Evolutionary conservation across 768 basidiomycete genomes (phyloP).

Genomic region (Mycena metata): DNA sequence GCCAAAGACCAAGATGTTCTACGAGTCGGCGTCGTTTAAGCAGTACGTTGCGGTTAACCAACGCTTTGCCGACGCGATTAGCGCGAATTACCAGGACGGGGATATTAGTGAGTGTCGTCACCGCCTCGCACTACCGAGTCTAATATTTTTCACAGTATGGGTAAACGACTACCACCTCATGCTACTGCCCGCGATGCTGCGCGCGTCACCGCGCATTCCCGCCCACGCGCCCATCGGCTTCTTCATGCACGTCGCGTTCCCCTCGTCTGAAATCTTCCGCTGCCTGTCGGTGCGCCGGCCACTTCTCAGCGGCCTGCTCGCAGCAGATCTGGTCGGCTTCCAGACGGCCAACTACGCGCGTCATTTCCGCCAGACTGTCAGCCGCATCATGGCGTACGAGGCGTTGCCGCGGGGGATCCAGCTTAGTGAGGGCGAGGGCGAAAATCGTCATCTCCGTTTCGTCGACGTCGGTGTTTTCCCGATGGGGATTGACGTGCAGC

Average conservation of each 20-base stretch:
- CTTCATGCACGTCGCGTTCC: constrained; percentile 98
- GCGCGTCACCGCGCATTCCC: constrained; percentile 69
- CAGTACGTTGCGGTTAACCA: constrained; percentile 93
- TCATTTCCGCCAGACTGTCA: constrained; percentile 89
- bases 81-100: constrained; percentile 84
- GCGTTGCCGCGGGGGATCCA: constrained; percentile 89
- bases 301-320: constrained; percentile 90
- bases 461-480: constrained; percentile 92
- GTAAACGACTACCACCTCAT: constrained; percentile 98
- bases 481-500: constrained; percentile 87
- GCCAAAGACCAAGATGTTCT: constrained; percentile 85
- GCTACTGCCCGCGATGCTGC: constrained; percentile 89
- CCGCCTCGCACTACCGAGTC: constrained; percentile 3
- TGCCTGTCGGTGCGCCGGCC: constrained; percentile 85
- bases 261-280: constrained; percentile 94
- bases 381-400: constrained; percentile 83
- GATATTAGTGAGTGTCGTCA: constrained; percentile 72
- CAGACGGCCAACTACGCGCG: constrained; percentile 88
- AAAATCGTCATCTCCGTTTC: constrained; percentile 65
- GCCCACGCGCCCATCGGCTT: constrained; percentile 82
- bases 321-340: constrained; percentile 93
- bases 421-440: constrained; percentile 55
- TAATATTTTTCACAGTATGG: constrained; percentile 62
- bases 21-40: constrained; percentile 83
- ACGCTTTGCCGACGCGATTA: constrained; percentile 89